Evolutionary conservation across 345 rosid genomes (phyloP), one percentile per base, ranked within the genome.

Genomic region (Schrenkiella parvula): DNA sequence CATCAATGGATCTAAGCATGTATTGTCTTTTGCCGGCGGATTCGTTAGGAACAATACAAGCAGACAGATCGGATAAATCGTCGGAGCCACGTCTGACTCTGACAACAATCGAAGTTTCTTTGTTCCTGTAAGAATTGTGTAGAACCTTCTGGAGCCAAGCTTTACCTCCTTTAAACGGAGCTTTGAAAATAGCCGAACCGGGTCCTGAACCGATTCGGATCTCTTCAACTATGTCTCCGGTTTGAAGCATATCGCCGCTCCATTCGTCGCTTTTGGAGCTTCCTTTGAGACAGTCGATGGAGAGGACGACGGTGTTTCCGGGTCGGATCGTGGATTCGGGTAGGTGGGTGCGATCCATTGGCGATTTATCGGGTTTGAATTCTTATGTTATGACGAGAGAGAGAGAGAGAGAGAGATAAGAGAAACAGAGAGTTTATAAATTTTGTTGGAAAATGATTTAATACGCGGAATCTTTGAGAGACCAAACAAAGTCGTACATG

Each of bases 141-240:
- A 95, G 86, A 63, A 89, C 79, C 82, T 83, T 89, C 76, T 91
- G 96, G 10, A 95, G 82, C 70, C 96, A 92, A 72, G 72, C 79
- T 77, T 68, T 85, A 2, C 99, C 99, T 79, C 88, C 89, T 85
- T 88, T 91, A 47, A 91, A 95, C 57, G 99, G 99, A 56, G 97
- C 79, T 44, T 69, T 77, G 74, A 85, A 35, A 21, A 64, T 1
- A 31, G 63, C 79, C 6, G 81, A 77, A 19, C 83, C 81, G 52
- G 86, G 78, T 19, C 89, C 91, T 48, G 84, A 73, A 9, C 98
- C 97, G 47, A 93, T 84, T 31, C 80, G 74, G 39, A 95, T 83
- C 73, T 95, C 97, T 66, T 91, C 99, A 0, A 95, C 99, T 77
- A 95, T 87, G 70, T 95, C 99, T n/a, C 97, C 99, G 0, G 97